Evolutionary conservation across 225 moss, liverwort and hornwort species (phyloP), one percentile per base, ranked within the genome.

Genomic region (Marchantia paleacea): DNA sequence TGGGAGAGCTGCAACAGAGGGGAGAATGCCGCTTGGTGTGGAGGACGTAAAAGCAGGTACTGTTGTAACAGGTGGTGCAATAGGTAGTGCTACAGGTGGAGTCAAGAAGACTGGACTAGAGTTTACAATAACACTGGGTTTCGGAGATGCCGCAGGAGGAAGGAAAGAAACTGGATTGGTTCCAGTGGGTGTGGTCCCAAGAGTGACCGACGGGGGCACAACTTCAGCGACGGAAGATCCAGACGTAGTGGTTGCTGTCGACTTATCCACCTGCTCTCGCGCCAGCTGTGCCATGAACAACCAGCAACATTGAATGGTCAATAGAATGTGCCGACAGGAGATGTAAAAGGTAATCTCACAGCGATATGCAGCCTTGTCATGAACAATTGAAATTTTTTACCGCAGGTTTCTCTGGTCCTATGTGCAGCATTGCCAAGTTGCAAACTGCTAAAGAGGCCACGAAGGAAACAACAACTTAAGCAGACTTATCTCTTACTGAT

Each of bases 191-290:
- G 89, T 62, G 62, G 72, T 69, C 72, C 75, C 68, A 39, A 76
- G 70, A 69, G 79, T 71, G 52, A 53, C 55, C 75, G 91, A 81
- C 49, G 89, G 55, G 25, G 65, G 31, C 60, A 78, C 47, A 24
- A 75, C 73, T 65, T 79, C 87, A 80, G 80, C 60, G 31, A 80
- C 88, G 62, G 82, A 63, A 78, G 64, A 76, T 12, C 89, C 71
- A 69, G 93, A 81, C 29, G 84, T 39, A 49, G 86, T 87, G 30
- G 70, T 86, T 73, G 87, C 77, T 78, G 80, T 0, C 18, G 86
- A 75, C 80, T 92, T 92, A 80, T 99, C 95, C 69, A 91, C 91
- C 85, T 91, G 94, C 86, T 94, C 92, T 57, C 99, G 91, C 76
- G 99, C 99, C 12, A 91, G 83, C 97, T 99, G 90, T n/a, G 20